Conservation (phyloP, 1,284 basidiomycete species). For the Ustilago vetiveriae region DNA sequence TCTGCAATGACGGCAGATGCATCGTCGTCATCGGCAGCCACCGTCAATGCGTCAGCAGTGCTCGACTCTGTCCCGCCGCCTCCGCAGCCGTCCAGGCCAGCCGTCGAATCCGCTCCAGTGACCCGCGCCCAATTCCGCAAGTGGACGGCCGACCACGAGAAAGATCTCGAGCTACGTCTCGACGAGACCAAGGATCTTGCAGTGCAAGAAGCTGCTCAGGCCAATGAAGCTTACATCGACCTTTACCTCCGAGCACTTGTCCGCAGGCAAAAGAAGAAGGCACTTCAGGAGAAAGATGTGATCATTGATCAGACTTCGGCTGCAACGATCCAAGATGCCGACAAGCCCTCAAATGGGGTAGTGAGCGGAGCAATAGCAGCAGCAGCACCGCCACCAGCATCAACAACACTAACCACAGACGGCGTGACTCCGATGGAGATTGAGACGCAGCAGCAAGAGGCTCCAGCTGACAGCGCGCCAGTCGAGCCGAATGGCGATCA, state of each 20-base stretch:
- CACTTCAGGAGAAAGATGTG: neutral
- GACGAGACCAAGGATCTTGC: slow-evolving; percentile 29
- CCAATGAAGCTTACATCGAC: slow-evolving; percentile 20
- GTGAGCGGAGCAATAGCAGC: neutral
- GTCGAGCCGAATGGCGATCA: neutral
- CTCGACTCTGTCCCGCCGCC: neutral
- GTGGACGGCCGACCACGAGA: slow-evolving; percentile 5
- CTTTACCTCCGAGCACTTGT: slow-evolving; percentile 11
- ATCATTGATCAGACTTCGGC: neutral
- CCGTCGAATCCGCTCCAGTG: neutral
- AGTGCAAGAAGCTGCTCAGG: slow-evolving; percentile 22
- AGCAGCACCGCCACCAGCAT: no score
- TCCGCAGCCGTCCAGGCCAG: neutral
- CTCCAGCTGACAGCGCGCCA: neutral
- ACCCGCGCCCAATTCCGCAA: slow-evolving; percentile 25
- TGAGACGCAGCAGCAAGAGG: neutral
- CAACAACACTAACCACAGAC: no score
- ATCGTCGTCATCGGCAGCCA: neutral
- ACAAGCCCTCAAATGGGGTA: neutral
- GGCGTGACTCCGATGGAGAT: slow-evolving; percentile 19
- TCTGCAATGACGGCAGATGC: neutral
- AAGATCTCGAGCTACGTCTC: slow-evolving; percentile 23
- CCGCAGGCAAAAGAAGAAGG: slow-evolving; percentile 13
- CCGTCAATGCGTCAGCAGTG: neutral
- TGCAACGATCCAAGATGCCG: neutral